These are phyloP conservation scores for Citrus unshiu DNA, from an alignment of 345 rosid species.

Conservation along the genomic window DNA sequence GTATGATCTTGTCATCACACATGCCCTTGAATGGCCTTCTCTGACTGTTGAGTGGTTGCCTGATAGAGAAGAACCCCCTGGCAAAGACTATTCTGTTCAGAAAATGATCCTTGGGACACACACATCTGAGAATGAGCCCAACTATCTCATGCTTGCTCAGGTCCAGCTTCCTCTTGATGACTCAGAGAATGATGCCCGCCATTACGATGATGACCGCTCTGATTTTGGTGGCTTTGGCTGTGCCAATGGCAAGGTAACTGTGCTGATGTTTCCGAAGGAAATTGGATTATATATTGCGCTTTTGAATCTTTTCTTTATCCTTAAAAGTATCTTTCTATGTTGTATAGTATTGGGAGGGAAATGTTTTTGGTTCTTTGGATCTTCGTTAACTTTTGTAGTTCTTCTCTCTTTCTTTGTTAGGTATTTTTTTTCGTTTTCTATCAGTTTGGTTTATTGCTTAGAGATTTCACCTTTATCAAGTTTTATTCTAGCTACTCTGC, in stretches of 20 bases:
- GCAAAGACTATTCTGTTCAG: constrained; percentile 90
- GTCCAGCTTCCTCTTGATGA: constrained; percentile 95
- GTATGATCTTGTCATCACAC: constrained; percentile 92
- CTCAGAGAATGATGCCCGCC: constrained; percentile 88
- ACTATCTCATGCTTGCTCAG: constrained; percentile 92
- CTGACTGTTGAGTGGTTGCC: constrained; percentile 98
- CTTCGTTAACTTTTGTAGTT: background rate
- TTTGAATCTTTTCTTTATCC: background rate
- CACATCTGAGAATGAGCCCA: constrained; percentile 97
- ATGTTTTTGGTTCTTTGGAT: background rate
- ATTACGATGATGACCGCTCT: constrained; percentile 83
- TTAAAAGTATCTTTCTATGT: background rate
- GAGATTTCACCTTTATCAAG: background rate
- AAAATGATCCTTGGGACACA: constrained; percentile 98
- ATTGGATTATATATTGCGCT: background rate
- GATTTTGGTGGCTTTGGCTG: constrained; percentile 83
- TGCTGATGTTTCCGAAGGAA: background rate
- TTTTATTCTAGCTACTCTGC: constrained; percentile 15
- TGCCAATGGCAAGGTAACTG: constrained; percentile 77
- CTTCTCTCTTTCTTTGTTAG: background rate
- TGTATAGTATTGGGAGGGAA: background rate
- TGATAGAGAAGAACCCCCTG: constrained; percentile 93
- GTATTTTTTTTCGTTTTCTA: no score
- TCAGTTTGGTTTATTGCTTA: background rate
- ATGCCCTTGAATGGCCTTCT: constrained; percentile 98